Evolutionary conservation across 768 basidiomycete genomes (phyloP).

Genomic region (Amanita phalloides): DNA sequence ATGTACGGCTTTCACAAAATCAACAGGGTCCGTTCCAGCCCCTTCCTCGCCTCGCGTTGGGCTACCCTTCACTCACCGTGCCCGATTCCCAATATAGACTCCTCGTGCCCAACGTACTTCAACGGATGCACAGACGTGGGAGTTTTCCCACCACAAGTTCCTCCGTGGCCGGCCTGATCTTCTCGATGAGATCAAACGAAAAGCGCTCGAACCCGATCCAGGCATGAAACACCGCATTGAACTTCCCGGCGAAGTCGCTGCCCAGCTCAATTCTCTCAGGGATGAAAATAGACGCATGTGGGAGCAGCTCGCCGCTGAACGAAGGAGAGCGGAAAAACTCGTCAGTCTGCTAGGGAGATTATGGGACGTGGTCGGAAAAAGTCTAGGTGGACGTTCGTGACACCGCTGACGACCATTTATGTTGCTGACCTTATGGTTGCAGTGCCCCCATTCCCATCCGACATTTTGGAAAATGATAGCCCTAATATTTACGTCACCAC

Average conservation of each 20-base stretch:
- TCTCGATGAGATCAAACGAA: slow-evolving; percentile 79
- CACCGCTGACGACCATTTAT: slow-evolving; percentile 2
- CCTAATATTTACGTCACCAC: slow-evolving; percentile 72
- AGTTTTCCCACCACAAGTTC: slow-evolving; percentile 84
- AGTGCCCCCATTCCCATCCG: slow-evolving; percentile 39
- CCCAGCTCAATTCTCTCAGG: slow-evolving; percentile 57
- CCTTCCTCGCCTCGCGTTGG: slow-evolving; percentile 4
- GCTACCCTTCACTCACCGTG: slow-evolving; percentile 3
- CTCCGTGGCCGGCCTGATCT: slow-evolving; percentile 71
- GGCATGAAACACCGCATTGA: slow-evolving; percentile 63
- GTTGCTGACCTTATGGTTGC: neutral
- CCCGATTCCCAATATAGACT: slow-evolving; percentile 31
- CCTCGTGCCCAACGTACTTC: slow-evolving; percentile 78
- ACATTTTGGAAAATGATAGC: slow-evolving; percentile 45
- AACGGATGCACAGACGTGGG: slow-evolving; percentile 76
- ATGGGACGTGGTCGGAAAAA: slow-evolving; percentile 51
- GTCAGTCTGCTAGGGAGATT: slow-evolving; percentile 46
- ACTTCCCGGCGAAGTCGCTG: slow-evolving; percentile 65
- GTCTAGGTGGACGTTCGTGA: slow-evolving; percentile 41
- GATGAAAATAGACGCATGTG: slow-evolving; percentile 62
- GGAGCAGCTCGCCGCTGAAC: slow-evolving; percentile 44
- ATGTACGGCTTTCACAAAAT: slow-evolving; percentile 97
- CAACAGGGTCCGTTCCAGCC: slow-evolving; percentile 50
- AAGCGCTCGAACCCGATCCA: slow-evolving; percentile 74
- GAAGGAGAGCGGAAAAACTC: slow-evolving; percentile 51